These are phyloP conservation scores for Ceratocystis smalleyi DNA, from an alignment of 2,329 filamentous ascomycete species.

Conservation along the genomic window DNA sequence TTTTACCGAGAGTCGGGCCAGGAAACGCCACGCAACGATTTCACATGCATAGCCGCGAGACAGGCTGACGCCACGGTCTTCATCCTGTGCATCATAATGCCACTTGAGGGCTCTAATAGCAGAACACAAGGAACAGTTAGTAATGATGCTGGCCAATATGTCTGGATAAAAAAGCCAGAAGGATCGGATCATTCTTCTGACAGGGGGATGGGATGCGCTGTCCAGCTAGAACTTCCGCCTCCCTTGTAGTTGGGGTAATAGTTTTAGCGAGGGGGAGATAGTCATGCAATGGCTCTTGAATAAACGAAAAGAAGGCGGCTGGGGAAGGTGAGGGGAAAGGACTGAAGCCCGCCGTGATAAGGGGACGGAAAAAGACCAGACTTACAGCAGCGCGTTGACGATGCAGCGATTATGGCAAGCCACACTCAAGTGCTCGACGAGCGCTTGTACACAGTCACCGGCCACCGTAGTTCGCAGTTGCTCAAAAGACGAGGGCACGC, in stretches of 20 bases:
- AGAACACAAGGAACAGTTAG: neutral
- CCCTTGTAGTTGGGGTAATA: neutral
- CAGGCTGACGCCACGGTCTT: conserved; percentile 50
- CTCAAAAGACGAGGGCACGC: conserved; percentile 54
- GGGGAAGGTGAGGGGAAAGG: conserved; percentile 5
- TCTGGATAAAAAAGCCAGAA: neutral
- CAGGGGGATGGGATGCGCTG: neutral
- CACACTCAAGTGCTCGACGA: conserved; percentile 49
- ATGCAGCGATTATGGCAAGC: conserved; percentile 53
- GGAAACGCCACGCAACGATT: conserved; percentile 65
- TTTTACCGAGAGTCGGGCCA: conserved; percentile 53
- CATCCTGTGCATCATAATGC: conserved; percentile 50
- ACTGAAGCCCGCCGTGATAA: neutral
- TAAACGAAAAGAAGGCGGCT: neutral
- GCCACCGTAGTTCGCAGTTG: conserved; percentile 53
- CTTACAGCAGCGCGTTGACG: conserved; percentile 58
- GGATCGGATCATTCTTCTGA: conserved; percentile 13
- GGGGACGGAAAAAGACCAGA: conserved; percentile 18
- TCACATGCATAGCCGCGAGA: conserved; percentile 61
- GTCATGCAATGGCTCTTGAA: neutral
- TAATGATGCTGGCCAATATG: neutral
- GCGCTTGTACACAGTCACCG: conserved; percentile 38
- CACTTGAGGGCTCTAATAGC: conserved; percentile 50
- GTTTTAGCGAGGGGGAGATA: neutral
- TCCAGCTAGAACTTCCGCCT: neutral